Evolutionary conservation across 2,329 filamentous ascomycete species (phyloP).

Genomic region (Metarhizium rileyi): DNA sequence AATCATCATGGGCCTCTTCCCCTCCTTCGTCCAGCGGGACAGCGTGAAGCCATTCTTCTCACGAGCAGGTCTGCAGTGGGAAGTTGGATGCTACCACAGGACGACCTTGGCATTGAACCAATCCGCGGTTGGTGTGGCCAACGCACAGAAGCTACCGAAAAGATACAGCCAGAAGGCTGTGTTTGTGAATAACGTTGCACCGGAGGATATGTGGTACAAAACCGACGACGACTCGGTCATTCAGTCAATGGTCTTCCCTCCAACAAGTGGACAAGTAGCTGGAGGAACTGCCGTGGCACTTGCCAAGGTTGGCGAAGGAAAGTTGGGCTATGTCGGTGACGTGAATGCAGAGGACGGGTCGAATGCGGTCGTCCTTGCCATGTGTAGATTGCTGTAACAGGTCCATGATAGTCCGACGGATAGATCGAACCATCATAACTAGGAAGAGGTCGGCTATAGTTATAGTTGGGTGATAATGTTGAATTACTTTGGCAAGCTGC

Average conservation of each 20-base stretch:
- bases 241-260: constrained; percentile 3
- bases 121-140: constrained; percentile 6
- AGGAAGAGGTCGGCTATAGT: no score
- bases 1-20: constrained; percentile 10
- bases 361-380: constrained; percentile 16
- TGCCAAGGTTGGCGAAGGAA: constrained; percentile 17
- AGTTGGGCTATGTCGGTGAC: constrained; percentile 21
- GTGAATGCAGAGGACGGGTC: constrained; percentile 16
- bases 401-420: no score
- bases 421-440: no score
- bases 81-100: constrained; percentile 11
- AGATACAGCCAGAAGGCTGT: constrained; percentile 19
- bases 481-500: no score
- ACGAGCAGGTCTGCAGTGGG: constrained; percentile 15
- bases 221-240: constrained; percentile 4
- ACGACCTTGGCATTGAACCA: constrained; percentile 14
- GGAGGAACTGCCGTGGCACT: constrained; percentile 16
- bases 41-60: constrained; percentile 13
- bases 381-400: constrained; percentile 9
- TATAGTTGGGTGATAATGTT: no score
- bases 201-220: constrained; percentile 16
- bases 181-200: constrained; percentile 14
- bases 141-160: constrained; percentile 9
- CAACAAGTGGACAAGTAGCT: background rate
- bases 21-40: constrained; percentile 2